A percentile compares a stretch with the other conserved stretches of the same genome.
Conservation (phyloP, 1,284 basidiomycete species). For the Ganoderma lingzhi region DNA sequence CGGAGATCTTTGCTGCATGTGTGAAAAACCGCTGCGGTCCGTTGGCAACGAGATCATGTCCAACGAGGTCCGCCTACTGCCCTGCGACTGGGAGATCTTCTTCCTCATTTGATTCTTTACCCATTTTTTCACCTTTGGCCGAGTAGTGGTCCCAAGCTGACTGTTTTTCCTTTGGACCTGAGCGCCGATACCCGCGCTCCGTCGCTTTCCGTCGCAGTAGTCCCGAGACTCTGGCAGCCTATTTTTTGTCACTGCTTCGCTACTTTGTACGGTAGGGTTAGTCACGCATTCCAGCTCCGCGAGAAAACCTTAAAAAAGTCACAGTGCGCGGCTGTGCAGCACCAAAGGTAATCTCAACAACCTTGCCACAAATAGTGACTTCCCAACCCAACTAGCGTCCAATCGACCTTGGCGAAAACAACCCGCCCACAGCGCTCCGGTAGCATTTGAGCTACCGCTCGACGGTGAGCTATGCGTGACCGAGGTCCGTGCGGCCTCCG, state of each 20-base stretch:
- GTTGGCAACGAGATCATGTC: neutral
- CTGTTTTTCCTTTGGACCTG: neutral
- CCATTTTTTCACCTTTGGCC: neutral
- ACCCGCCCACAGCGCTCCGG: neutral
- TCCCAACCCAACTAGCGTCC: neutral
- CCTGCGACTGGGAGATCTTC: neutral
- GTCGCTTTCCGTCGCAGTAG: neutral
- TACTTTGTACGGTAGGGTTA: slow-evolving; percentile 8
- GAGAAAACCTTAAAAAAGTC: neutral
- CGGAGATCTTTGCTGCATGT: neutral
- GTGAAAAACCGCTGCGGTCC: neutral
- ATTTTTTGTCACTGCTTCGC: neutral
- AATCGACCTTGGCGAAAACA: neutral
- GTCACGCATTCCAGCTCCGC: slow-evolving; percentile 6
- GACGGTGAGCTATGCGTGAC: neutral
- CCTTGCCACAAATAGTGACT: neutral
- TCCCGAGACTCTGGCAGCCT: neutral
- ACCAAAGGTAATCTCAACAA: neutral
- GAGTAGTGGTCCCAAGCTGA: neutral
- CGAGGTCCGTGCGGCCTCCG: neutral
- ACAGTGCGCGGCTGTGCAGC: slow-evolving; percentile 8
- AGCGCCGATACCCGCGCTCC: neutral
- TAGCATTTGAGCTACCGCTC: neutral
- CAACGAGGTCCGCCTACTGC: neutral
- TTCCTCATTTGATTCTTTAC: neutral